Evolutionary conservation across 2,329 filamentous ascomycete species (phyloP), one percentile per base, ranked within the genome.

Genomic region (Emmonsiellopsis sp.): DNA sequence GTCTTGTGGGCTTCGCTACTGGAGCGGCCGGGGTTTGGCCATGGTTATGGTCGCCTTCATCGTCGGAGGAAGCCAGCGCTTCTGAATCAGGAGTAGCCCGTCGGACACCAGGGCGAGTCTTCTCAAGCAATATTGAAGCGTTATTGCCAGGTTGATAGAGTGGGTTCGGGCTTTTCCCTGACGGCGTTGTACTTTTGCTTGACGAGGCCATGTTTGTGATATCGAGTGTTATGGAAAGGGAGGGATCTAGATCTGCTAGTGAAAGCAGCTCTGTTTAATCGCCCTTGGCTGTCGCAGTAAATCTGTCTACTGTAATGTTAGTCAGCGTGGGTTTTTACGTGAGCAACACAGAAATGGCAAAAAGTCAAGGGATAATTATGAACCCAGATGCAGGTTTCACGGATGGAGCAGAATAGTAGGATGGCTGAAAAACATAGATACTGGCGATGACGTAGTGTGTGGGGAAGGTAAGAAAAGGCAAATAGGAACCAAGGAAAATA

Each of bases 31-130:
- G 63, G 66, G 69, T 54, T 79, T 81, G 75, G 44, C 77, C 44
- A 7, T 50, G 77, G 60, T 80, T 78, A 65, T 83, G 78, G 56
- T 95, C 87, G 54, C 76, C 79, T 70, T 98, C 93, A 68, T 97
- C 93, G 69, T 97, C 93, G 10, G 91, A 96, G 60, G 92, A 97
- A 51, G 87, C 90, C 55, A 97, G 76, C 50, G 89, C 92, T 67
- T 97, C 92, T 3, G 91, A 96, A 67, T 97, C 93, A 20, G 92
- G 92, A 1, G 92, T 96, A 7, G 89, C 90, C 52, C 87, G 86
- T 62, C 91, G 83, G 53, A 84, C 79, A 53, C 76, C 75, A 35
- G 76, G 68, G 63, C 87, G 86, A 49, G 86, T 77, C 68, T 90
- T 93, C 50, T 92, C 88, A 35, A 89, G 77, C 47, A 88, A 73